These are phyloP conservation scores for Coriolopsis trogii DNA, from an alignment of 1,284 basidiomycete species.

Conservation along the genomic window DNA sequence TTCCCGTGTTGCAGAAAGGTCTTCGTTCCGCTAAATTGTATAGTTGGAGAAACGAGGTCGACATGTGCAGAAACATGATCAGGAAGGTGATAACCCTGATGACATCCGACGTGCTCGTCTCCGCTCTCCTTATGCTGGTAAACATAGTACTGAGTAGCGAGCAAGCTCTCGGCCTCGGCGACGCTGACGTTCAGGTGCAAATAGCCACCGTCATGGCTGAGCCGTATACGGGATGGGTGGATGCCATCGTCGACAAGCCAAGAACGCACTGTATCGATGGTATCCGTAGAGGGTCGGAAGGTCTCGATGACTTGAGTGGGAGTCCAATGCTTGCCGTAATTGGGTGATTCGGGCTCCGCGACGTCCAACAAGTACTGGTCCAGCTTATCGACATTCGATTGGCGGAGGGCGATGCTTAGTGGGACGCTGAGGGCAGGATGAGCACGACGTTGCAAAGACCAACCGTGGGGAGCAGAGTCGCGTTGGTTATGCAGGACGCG, in stretches of 20 bases:
- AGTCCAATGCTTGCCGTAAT: constrained; percentile 47
- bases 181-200: constrained; percentile 46
- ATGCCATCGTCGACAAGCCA: constrained; percentile 45
- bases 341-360: constrained; percentile 43
- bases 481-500: constrained; percentile 44
- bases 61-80: constrained; percentile 45
- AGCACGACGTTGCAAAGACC: constrained; percentile 8
- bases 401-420: constrained; percentile 46
- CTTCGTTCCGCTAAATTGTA: constrained; percentile 40
- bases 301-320: constrained; percentile 36
- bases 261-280: constrained; percentile 40
- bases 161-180: constrained; percentile 45
- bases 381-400: constrained; percentile 43
- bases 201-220: constrained; percentile 40
- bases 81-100: constrained; percentile 47
- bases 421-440: constrained; percentile 34
- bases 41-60: constrained; percentile 49
- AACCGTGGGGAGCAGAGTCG: constrained; percentile 35
- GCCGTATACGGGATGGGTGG: constrained; percentile 8
- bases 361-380: constrained; percentile 45
- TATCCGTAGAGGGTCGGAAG: constrained; percentile 45
- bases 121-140: constrained; percentile 43
- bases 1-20: no score
- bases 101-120: constrained; percentile 38
- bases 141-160: constrained; percentile 47